Evolutionary conservation across 2,329 filamentous ascomycete species (phyloP), one percentile per base, ranked within the genome.

Genomic region (Simplicillium aogashimaense): DNA sequence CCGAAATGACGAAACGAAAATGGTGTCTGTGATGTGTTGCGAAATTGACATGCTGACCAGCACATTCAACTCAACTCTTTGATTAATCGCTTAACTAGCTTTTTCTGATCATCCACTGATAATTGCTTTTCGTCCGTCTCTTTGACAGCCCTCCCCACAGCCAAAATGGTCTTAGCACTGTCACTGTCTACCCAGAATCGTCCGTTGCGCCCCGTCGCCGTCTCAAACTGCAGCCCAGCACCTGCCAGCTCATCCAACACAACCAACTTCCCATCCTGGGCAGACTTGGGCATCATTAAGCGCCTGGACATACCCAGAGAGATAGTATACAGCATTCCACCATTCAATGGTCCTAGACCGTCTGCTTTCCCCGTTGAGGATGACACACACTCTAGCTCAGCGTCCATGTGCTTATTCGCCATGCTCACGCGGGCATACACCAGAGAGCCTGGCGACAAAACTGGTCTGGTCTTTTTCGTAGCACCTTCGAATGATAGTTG

Each of bases 401-500:
- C 75, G 54, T 95, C 87, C 66, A 89, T 86, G 60, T 89, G 83
- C 47, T 82, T 81, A 53, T 86, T 83, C 14, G 85, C 82, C 32
- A 83, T 76, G 20, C 76, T 69, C 34, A 98, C 78, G 46, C 90
- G 83, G 30, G 89, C 90, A 64, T 97, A 97, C 29, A 97, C 86
- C 20, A 95, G 66, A 39, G 86, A 79, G 30, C 87, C 87, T 12
- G 77, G 55, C 20, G 72, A 67, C 34, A 97, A 74, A 47, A 86
- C 73, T 0, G 92, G 92, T 2, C 89, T 75, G 3, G 86, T 95
- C 66, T 97, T 97, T 61, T 89, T 92, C 35, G 83, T 87, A 14
- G 88, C 92, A 47, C 81, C 80, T 62, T 97, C 90, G 59, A 98
- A 98, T n/a, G 88, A 78, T 15, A 97, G 73, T 49, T 94, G 85